Base-by-base conservation (phyloP, 2,329 filamentous ascomycete genomes). In the Coleophoma cylindrospora region DNA sequence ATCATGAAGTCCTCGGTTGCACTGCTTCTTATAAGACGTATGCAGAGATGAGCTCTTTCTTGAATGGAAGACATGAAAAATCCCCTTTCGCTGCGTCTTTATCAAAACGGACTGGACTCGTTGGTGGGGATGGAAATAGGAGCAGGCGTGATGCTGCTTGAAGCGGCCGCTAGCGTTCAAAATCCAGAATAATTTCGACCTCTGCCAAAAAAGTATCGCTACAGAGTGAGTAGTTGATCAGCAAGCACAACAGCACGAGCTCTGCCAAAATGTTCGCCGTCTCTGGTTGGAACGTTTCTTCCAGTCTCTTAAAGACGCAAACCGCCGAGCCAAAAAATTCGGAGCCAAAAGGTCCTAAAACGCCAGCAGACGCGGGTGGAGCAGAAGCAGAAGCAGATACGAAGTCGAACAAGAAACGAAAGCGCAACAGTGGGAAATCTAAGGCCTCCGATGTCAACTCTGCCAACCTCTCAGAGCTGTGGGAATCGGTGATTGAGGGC, bases 271-370 rank as follows among this genome's bases (percentile, higher is more conserved):
- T 97, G 92, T 97, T 97, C 68, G 86, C 91, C 10, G 91, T 97
- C 32, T 88, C 89, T 63, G 94, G 94, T 59, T 96, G 92, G 91
- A 89, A 89, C 37, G 77, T 96, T 34, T 82, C 89, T 50, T 79
- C 85, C 54, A 80, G 83, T 57, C 74, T 73, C 47, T 80, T 95
- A 56, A 90, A 89, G 69, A 70, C 81, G 32, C 89, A 96, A 69
- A 63, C 65, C 15, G 40, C 55, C 7, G 54, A 55, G 22, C 33
- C 49, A 2, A 27, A 27, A 6, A 10, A 10, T 10, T 27, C 27
- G 7, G 27, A 27, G 7, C 40, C 52, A 34, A 58, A 58, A 17
- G 36, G 53, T 11, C 43, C 43, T 2, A 45, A 50, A 14, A 49
- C 64, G 43, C 38, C 50, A 51, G 50, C 55, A 50, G 60, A 64